These are phyloP conservation scores for Sordariomycetes sp. DNA, from an alignment of 2,329 filamentous ascomycete species.

Conservation along the genomic window DNA sequence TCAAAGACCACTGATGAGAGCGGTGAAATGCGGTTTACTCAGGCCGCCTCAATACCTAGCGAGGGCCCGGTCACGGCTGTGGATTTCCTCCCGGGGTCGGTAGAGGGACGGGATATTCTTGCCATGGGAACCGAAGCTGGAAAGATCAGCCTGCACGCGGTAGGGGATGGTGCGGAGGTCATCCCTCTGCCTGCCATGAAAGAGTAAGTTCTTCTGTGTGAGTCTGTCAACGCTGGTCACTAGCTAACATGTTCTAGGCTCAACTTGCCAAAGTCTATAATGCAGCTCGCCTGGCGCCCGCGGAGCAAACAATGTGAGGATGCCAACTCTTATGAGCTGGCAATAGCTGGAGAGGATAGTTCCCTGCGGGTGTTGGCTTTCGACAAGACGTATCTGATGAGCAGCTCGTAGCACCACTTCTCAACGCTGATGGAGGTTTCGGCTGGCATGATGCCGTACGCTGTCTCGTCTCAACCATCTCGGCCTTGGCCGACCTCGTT, in stretches of 20 bases:
- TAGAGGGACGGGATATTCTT: slow-evolving; percentile 27
- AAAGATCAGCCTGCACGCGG: slow-evolving; percentile 29
- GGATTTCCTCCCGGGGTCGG: slow-evolving; percentile 44
- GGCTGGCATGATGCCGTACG: too few relatives aligned
- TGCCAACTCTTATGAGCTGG: slow-evolving; percentile 27
- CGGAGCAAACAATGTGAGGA: slow-evolving; percentile 14
- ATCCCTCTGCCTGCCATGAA: slow-evolving; percentile 22
- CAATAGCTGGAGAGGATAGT: slow-evolving; percentile 51
- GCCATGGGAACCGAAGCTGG: slow-evolving; percentile 51
- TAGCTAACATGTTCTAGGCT: slow-evolving; percentile 11
- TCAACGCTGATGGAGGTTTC: too few relatives aligned
- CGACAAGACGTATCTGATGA: slow-evolving; percentile 14
- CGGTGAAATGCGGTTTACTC: slow-evolving; percentile 33
- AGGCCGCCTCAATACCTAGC: slow-evolving; percentile 42
- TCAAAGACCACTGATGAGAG: slow-evolving; percentile 20
- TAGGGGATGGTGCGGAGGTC: slow-evolving; percentile 29
- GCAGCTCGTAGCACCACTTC: too few relatives aligned
- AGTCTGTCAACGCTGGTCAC: background rate
- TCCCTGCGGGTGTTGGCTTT: slow-evolving; percentile 49
- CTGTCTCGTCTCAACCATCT: too few relatives aligned
- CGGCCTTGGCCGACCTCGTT: too few relatives aligned
- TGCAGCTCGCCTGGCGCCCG: slow-evolving; percentile 63
- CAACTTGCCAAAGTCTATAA: slow-evolving; percentile 51
- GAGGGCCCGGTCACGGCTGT: slow-evolving; percentile 61
- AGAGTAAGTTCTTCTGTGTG: slow-evolving; percentile 25